phyloP scores from a whole-genome alignment of 306 rosid genomes.

The Citrullus mucosospermus region DNA sequence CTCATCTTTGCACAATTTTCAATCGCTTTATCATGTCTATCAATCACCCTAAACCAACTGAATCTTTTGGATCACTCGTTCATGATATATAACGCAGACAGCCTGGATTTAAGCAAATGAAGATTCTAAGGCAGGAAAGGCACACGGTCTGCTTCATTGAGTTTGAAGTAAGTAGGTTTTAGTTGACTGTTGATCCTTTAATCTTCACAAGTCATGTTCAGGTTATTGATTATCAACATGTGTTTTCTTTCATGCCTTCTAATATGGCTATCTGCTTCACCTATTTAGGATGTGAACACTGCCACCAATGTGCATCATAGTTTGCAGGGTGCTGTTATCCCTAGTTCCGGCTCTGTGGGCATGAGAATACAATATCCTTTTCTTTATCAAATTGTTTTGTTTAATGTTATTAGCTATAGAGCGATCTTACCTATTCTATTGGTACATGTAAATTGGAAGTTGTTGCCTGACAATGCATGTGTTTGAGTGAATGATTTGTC shows the following conservation, averaged over 20 bases:
- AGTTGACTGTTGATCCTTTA: background rate
- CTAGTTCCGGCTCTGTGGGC: conserved; percentile 97
- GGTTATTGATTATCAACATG: background rate
- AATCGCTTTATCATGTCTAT: conserved; percentile 1
- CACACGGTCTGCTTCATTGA: conserved; percentile 99
- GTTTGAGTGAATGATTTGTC: background rate
- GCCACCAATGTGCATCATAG: conserved; percentile 81
- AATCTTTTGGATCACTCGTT: conserved; percentile 3
- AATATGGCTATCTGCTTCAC: conserved; percentile 7
- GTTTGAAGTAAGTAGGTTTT: conserved; percentile 67
- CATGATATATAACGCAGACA: conserved; percentile 45
- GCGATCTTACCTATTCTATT: background rate
- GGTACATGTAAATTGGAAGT: background rate
- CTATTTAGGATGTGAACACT: conserved; percentile 75
- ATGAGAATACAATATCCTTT: conserved; percentile 99
- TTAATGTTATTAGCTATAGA: background rate
- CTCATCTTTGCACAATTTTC: conserved; percentile 14
- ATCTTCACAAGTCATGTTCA: background rate
- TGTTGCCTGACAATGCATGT: background rate
- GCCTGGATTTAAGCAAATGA: conserved; percentile 99
- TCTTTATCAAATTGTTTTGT: conserved; percentile 5
- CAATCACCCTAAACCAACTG: background rate
- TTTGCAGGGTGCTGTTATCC: conserved; percentile 97
- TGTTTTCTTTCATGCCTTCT: background rate
- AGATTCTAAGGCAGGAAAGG: conserved; percentile 95